Evolutionary conservation across 495 filamentous ascomycete genomes (phyloP), one percentile per base, ranked within the genome.

Genomic region (Neurospora tetrasperma): DNA sequence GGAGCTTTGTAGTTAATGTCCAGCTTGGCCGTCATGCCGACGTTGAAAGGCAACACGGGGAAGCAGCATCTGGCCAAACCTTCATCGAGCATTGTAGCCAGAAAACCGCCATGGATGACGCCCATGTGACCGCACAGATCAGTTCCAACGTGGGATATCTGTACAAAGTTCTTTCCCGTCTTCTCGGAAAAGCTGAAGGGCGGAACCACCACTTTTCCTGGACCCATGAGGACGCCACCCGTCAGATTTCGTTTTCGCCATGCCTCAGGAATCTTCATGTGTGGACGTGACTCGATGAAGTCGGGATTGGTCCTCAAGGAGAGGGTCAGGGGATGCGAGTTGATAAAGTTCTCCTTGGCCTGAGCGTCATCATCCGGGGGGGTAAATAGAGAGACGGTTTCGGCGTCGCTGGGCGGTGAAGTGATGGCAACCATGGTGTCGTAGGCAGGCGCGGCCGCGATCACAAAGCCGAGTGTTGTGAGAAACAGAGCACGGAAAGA

Each of bases 1-100:
- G 96, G 96, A 42, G 86, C 87, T 74, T 90, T 88, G 81, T 98
- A 99, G 79, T 96, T 93, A 79, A 99, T 88, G 71, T 92, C 96
- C 77, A 99, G 80, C 77, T 91, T 96, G 44, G 96, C 96, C 20
- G 96, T 99, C 79, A 99, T 89, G 69, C 89, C 96, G 39, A 98
- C 87, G 78, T 93, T 92, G 76, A 93, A 94, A 42, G 96, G 96
- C 74, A 99, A 82, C 54, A 93, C 93, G 1, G 90, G 89, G 79
- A 98, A 98, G 76, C 93, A 97, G 82, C 94, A 97, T 54, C 94
- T 86, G 72, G 92, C 96, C 42, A 98, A 82, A 0, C 93, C 93
- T 82, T 99, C 96, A 76, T 99, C 96, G 66, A 98, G 83, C 77
- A 99, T 84, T 14, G 96, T 98, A 16, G 96, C 96, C 68, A 98